These are phyloP conservation scores for Fusarium protoensiforme DNA, from an alignment of 2,329 filamentous ascomycete species.

Conservation along the genomic window DNA sequence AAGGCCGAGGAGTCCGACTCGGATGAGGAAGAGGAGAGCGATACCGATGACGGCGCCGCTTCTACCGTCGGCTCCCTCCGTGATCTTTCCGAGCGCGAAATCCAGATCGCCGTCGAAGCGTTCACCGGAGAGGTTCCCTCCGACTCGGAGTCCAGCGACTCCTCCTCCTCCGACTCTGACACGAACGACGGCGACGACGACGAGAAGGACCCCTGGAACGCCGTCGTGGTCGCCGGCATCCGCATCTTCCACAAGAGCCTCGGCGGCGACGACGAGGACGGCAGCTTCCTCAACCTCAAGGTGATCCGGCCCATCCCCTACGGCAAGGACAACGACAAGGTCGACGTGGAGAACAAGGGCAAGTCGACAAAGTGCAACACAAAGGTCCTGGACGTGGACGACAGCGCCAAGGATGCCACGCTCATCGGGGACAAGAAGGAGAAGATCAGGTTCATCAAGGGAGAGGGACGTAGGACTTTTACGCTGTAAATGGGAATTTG, in stretches of 20 bases:
- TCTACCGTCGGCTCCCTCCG: conserved; percentile 50
- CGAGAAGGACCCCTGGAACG: conserved; percentile 71
- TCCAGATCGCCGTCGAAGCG: conserved; percentile 48
- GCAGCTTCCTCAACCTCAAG: conserved; percentile 51
- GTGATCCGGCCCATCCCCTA: conserved; percentile 54
- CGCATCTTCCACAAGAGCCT: conserved; percentile 67
- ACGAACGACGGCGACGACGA: conserved; percentile 60
- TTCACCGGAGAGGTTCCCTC: conserved; percentile 14
- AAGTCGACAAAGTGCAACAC: conserved; percentile 40
- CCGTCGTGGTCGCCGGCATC: conserved; percentile 69
- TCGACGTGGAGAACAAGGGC: conserved; percentile 36
- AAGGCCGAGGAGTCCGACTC: conserved; percentile 26
- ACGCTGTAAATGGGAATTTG: conserved; percentile 5
- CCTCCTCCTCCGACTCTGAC: not conserved
- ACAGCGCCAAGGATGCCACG: conserved; percentile 58
- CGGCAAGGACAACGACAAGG: conserved; percentile 35
- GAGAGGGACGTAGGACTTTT: conserved; percentile 29
- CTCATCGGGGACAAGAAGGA: conserved; percentile 48
- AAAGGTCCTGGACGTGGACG: conserved; percentile 56
- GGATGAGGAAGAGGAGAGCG: conserved; percentile 32
- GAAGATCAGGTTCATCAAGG: conserved; percentile 51
- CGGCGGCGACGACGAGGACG: conserved; percentile 43
- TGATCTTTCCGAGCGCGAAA: conserved; percentile 53
- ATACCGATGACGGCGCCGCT: conserved; percentile 38
- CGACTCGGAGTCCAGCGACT: conserved; percentile 31